These are phyloP conservation scores for Papiliotrema fonsecae DNA, from an alignment of 1,284 basidiomycete species.

Conservation along the genomic window DNA sequence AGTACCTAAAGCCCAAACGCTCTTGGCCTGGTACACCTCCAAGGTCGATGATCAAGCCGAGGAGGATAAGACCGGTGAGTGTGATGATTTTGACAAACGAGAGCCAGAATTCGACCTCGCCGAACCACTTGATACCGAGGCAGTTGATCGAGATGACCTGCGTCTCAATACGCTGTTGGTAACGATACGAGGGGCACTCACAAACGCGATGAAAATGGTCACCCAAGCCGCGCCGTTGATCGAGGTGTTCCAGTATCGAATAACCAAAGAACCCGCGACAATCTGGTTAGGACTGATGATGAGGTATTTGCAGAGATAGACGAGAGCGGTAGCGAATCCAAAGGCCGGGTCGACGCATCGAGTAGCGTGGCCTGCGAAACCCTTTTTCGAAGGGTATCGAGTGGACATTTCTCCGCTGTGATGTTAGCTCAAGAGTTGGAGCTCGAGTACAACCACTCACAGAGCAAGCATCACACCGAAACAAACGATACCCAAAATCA, in stretches of 20 bases:
- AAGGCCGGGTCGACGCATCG: constrained; percentile 48
- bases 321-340: constrained; percentile 31
- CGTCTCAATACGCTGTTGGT: neutral
- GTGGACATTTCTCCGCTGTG: constrained; percentile 51
- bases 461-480: constrained; percentile 3
- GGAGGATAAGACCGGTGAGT: constrained; percentile 58
- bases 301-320: constrained; percentile 35
- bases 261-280: constrained; percentile 44
- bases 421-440: constrained; percentile 24
- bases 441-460: neutral
- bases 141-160: constrained; percentile 44
- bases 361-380: constrained; percentile 46
- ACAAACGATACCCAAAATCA: constrained; percentile 41
- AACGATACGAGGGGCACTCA: neutral
- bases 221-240: constrained; percentile 45
- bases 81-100: constrained; percentile 56
- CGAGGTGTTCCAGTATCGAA: constrained; percentile 37
- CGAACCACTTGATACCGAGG: constrained; percentile 55
- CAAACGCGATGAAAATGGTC: constrained; percentile 42
- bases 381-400: constrained; percentile 48
- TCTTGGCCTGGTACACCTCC: constrained; percentile 64
- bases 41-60: constrained; percentile 59
- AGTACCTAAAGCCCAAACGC: constrained; percentile 57
- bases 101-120: constrained; percentile 58
- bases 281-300: constrained; percentile 50